Percentiles rank a stretch among this genome's conserved stretches.
Conservation (phyloP, 2,329 filamentous ascomycete genomes). For the Sclerotinia glacialis region DNA sequence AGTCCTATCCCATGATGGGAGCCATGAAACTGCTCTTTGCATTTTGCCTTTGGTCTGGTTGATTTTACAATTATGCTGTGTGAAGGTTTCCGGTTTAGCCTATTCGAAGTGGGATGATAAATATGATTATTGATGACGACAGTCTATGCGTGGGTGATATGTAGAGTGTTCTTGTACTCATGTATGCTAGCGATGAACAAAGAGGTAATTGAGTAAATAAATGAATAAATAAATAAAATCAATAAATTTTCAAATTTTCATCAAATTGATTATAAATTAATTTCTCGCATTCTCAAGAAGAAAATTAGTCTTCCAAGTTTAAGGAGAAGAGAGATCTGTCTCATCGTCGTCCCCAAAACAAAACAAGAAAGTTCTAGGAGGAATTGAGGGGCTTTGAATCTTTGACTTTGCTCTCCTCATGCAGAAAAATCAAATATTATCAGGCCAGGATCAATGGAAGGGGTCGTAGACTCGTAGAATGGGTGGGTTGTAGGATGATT, state of each 20-base stretch:
- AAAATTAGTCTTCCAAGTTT: background rate
- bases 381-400: slow-evolving; percentile 10
- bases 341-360: slow-evolving; percentile 7
- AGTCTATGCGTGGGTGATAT: background rate
- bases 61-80: slow-evolving; percentile 29
- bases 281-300: slow-evolving; percentile 14
- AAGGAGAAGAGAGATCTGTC: background rate
- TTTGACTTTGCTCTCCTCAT: slow-evolving; percentile 10
- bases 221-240: too few species aligned
- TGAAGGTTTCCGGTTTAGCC: slow-evolving; percentile 14
- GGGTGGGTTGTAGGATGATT: too few species aligned
- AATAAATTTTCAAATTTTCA: background rate
- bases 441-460: background rate
- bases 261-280: background rate
- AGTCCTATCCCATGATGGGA: slow-evolving; percentile 52
- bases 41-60: slow-evolving; percentile 34
- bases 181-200: background rate
- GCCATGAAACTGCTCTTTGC: slow-evolving; percentile 38
- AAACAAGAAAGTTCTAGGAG: background rate
- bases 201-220: background rate
- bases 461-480: too few species aligned
- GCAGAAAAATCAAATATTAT: background rate
- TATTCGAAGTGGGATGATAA: slow-evolving; percentile 18
- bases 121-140: slow-evolving; percentile 15
- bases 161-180: background rate